Evolutionary conservation across 257 asterid genomes (phyloP).

Genomic region (Paulownia fortunei): DNA sequence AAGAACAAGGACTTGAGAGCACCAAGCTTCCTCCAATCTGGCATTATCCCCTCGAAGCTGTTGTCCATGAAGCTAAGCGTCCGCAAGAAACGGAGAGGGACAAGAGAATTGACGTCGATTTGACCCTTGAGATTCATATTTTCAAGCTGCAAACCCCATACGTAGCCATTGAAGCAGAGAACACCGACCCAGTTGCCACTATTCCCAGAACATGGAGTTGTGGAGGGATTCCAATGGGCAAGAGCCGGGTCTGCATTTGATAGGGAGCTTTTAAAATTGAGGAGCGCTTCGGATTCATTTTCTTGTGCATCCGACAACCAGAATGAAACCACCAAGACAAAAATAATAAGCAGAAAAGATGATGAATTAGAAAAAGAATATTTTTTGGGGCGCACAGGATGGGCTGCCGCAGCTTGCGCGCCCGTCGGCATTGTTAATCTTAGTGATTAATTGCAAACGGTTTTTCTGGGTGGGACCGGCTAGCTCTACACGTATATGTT

Average conservation of each 20-base stretch:
- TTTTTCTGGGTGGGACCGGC: not conserved
- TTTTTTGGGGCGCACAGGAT: slow-evolving; percentile 49
- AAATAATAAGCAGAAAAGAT: slow-evolving; percentile 34
- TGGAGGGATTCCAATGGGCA: slow-evolving; percentile 56
- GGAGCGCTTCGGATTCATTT: slow-evolving; percentile 42
- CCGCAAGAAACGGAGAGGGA: slow-evolving; percentile 53
- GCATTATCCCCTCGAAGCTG: slow-evolving; percentile 69
- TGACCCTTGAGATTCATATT: slow-evolving; percentile 60
- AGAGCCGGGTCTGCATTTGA: slow-evolving; percentile 42
- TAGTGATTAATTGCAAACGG: not conserved
- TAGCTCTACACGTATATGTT: not conserved
- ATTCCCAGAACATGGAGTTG: slow-evolving; percentile 59
- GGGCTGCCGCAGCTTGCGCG: slow-evolving; percentile 58
- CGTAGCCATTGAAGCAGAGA: slow-evolving; percentile 57
- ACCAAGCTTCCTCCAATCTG: slow-evolving; percentile 77
- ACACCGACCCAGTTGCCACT: slow-evolving; percentile 64
- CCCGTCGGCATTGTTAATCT: slow-evolving; percentile 59
- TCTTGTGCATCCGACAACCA: slow-evolving; percentile 26
- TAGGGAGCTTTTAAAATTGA: slow-evolving; percentile 58
- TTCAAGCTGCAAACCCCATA: slow-evolving; percentile 75
- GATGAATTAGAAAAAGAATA: not conserved
- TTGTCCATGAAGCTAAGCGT: slow-evolving; percentile 74
- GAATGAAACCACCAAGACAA: not conserved
- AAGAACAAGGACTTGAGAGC: slow-evolving; percentile 70
- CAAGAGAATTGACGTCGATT: slow-evolving; percentile 64